Base-by-base conservation (phyloP, 2,329 filamentous ascomycete species). In the Leptographium lundbergii region DNA sequence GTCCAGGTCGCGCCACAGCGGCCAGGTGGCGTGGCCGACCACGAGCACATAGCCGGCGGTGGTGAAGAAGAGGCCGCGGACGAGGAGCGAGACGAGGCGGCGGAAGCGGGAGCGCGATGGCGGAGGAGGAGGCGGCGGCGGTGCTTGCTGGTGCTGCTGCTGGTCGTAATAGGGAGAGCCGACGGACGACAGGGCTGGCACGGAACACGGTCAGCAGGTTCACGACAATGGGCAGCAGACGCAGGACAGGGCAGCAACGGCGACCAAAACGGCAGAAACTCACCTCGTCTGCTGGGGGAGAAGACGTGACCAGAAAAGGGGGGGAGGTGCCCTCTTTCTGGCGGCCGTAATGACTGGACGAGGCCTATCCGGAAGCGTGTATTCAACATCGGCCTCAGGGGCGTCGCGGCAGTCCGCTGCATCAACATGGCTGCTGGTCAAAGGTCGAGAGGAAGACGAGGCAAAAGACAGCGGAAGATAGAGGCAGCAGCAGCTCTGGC, bases 1-100 rank as follows among this genome's bases (percentile, higher is more conserved):
- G 39, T 56, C 54, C 6, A 56, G 39, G 36, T 56, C 54, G 3
- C 32, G 32, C 54, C 54, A 56, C 39, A 56, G 24, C 24, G 54
- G 54, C 17, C 19, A 25, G 3, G 54, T 56, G 54, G 54, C 39
- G 25, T 56, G 13, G 13, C 13, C 13, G 54, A 42, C 24, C 4
- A 58, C 52, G 19, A 56, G 25, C 11, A 53, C 10, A 48, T 25
- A 34, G 56, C 59, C 61, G 29, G 59, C 4, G 6, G 32, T 24
- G 3, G 25, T 17, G 39, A 51, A 62, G 39, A 61, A 27, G 42
- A 24, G 17, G 56, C 29, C 52, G 27, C 61, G 54, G 52, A 54
- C n/a, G 47, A 56, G 11, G 25, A 60, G 57, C 7, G 56, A 7
- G 10, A 57, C 14, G 24, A 51, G 32, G n/a, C 60, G 56, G 25